Conservation (phyloP, 352 stramenopile species). For the Phytopythium oedochilum region DNA sequence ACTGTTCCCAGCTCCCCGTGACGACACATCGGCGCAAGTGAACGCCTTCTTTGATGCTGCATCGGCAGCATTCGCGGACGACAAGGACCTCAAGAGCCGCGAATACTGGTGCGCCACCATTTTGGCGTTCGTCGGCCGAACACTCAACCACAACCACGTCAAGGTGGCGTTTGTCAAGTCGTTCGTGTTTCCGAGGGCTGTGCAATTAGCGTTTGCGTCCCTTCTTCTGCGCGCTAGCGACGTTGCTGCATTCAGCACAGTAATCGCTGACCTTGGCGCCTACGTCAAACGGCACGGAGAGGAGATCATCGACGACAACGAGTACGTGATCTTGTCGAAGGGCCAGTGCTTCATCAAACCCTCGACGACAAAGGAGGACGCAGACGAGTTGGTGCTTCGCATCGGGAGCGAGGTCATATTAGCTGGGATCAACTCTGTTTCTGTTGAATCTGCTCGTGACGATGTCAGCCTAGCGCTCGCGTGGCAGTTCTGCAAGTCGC, state of each 20-base stretch:
- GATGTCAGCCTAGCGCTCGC: conserved; percentile 30
- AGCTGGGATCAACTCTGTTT: background rate
- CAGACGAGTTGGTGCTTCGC: conserved; percentile 25
- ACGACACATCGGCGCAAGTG: conserved; percentile 33
- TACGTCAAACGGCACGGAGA: conserved; percentile 42
- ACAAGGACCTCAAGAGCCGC: conserved; percentile 9
- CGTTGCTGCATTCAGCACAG: conserved; percentile 35
- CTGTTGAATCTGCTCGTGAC: background rate
- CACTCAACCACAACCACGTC: conserved; percentile 48
- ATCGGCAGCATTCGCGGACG: conserved; percentile 6
- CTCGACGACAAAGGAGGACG: background rate
- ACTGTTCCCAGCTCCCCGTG: conserved; percentile 38
- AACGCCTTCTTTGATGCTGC: conserved; percentile 37
- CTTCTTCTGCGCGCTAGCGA: conserved; percentile 23
- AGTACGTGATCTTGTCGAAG: conserved; percentile 35
- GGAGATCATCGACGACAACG: conserved; percentile 42
- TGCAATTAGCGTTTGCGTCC: conserved; percentile 47
- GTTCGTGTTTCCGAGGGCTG: conserved; percentile 53
- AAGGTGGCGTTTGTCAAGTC: conserved; percentile 41
- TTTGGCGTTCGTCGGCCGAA: conserved; percentile 40
- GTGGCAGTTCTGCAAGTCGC: conserved; percentile 69
- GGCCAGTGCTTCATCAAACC: conserved; percentile 31
- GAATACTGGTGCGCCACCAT: conserved; percentile 50
- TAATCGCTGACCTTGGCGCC: conserved; percentile 46
- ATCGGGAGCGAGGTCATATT: conserved; percentile 19